A percentile compares a stretch with the other conserved stretches of the same genome.
phyloP scores from a whole-genome alignment of 2,329 filamentous ascomycete species.

The Venturia asperata region DNA sequence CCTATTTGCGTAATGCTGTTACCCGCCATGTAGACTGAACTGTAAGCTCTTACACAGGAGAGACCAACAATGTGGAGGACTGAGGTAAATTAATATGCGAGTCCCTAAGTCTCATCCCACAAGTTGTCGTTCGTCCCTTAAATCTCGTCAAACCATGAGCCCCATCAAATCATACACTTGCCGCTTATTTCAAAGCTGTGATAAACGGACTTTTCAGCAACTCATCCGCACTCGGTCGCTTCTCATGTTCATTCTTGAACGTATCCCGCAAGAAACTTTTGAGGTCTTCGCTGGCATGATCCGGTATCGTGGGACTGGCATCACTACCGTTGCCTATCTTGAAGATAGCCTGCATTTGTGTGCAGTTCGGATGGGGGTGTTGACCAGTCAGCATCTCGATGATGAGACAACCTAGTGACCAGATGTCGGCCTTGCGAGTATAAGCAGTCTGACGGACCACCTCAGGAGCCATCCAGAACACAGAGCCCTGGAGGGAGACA shows the following conservation, averaged over 20 bases:
- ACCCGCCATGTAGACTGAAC: background rate
- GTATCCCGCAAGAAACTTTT: conserved; percentile 77
- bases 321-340: conserved; percentile 73
- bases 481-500: conserved; percentile 84
- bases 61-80: background rate
- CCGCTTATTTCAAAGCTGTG: background rate
- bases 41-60: background rate
- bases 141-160: conserved; percentile 1
- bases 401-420: conserved; percentile 92
- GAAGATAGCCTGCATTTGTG: conserved; percentile 95
- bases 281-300: conserved; percentile 77
- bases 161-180: conserved; percentile 12
- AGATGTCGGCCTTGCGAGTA: conserved; percentile 97
- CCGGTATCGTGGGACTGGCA: conserved; percentile 81
- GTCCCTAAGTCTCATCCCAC: background rate
- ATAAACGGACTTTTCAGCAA: conserved; percentile 59
- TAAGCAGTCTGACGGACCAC: conserved; percentile 97
- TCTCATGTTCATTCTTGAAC: conserved; percentile 92
- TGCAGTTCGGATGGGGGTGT: conserved; percentile 94
- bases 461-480: conserved; percentile 99
- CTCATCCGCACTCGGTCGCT: conserved; percentile 85
- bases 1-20: background rate
- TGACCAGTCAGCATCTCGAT: conserved; percentile 99
- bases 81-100: background rate
- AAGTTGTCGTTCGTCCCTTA: background rate